A percentile compares a stretch with the other conserved stretches of the same genome.
Evolutionary conservation across 73 alveolate species (phyloP).

Genomic region (Stentor coeruleus): DNA sequence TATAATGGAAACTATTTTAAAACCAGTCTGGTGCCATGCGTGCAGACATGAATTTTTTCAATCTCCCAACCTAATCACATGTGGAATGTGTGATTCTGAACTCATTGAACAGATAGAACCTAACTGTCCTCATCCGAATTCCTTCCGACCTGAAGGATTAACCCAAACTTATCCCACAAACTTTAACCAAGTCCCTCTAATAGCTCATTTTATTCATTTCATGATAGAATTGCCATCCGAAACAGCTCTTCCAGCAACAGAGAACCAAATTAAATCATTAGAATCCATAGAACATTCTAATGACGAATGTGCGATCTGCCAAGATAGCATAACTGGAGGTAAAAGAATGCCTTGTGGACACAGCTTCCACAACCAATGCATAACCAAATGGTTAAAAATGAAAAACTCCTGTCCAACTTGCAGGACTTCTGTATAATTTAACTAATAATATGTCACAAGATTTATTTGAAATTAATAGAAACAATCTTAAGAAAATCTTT

Average conservation of each 20-base stretch:
- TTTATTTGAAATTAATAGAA: constrained; percentile 2
- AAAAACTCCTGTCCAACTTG: not conserved
- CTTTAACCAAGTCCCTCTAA: not conserved
- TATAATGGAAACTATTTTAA: not conserved
- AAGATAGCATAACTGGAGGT: not conserved
- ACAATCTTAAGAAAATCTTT: not conserved
- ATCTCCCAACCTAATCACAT: not conserved
- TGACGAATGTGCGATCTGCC: not conserved
- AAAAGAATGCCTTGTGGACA: not conserved
- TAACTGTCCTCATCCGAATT: not conserved
- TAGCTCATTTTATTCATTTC: not conserved
- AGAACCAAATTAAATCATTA: not conserved
- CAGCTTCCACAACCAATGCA: not conserved
- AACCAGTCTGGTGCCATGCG: not conserved
- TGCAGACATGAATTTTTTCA: not conserved
- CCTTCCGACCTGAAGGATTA: not conserved
- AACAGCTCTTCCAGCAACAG: not conserved
- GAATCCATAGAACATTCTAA: not conserved
- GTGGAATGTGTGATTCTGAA: not conserved
- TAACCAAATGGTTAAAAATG: not conserved
- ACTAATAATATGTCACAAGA: no score
- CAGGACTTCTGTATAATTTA: no score
- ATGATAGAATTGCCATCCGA: not conserved
- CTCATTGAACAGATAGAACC: not conserved
- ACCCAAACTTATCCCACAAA: not conserved